These are phyloP conservation scores for Penicillium paradoxum DNA, from an alignment of 495 filamentous ascomycete genomes.

Conservation along the genomic window DNA sequence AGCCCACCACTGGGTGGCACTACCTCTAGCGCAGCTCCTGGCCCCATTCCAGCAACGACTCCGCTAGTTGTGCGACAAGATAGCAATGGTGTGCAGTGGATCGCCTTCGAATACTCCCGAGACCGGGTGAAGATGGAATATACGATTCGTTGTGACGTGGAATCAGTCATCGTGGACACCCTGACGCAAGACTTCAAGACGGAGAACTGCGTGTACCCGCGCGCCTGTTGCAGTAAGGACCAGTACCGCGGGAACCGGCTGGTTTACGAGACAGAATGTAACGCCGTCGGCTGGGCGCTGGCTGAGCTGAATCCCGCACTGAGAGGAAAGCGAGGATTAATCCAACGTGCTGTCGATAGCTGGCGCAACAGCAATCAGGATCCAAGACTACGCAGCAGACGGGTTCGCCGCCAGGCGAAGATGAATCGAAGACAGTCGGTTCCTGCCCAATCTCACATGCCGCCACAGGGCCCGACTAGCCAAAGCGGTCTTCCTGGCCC, in stretches of 20 bases:
- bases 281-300: slow-evolving; percentile 94
- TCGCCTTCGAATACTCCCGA: slow-evolving; percentile 95
- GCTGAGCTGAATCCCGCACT: slow-evolving; percentile 88
- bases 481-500: slow-evolving; percentile 46
- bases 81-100: slow-evolving; percentile 97
- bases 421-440: slow-evolving; percentile 69
- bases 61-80: slow-evolving; percentile 93
- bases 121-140: slow-evolving; percentile 99
- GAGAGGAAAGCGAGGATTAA: slow-evolving; percentile 87
- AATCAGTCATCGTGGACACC: slow-evolving; percentile 87
- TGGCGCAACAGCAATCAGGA: slow-evolving; percentile 99
- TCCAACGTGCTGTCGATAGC: slow-evolving; percentile 95
- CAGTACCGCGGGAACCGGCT: slow-evolving; percentile 93
- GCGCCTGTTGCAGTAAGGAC: slow-evolving; percentile 91
- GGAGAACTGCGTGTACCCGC: slow-evolving; percentile 96
- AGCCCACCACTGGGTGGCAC: slow-evolving; percentile 47
- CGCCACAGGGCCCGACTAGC: slow-evolving; percentile 48
- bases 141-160: slow-evolving; percentile 95
- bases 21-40: slow-evolving; percentile 91
- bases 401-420: slow-evolving; percentile 93
- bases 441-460: slow-evolving; percentile 47
- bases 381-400: slow-evolving; percentile 77
- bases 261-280: slow-evolving; percentile 97
- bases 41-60: slow-evolving; percentile 96
- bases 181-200: slow-evolving; percentile 87